phyloP scores from a whole-genome alignment of 2,329 filamentous ascomycete genomes.

The Fusarium sp. region DNA sequence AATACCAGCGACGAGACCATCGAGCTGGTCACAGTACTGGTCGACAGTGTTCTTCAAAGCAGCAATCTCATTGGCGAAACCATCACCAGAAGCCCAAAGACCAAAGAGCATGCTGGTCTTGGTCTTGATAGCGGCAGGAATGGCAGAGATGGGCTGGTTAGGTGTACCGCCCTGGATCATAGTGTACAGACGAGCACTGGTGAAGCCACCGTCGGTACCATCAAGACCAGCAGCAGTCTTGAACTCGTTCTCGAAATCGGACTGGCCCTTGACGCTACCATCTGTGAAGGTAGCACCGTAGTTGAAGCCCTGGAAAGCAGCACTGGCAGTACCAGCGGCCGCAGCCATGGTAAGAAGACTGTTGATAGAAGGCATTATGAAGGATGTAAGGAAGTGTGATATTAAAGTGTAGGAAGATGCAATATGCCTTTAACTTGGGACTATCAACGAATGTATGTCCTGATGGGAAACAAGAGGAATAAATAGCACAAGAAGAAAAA shows the following conservation, averaged over 20 bases:
- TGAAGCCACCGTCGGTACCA: constrained; percentile 72
- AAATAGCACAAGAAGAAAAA: constrained; percentile 4
- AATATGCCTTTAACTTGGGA: neutral
- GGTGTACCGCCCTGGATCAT: constrained; percentile 76
- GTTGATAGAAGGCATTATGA: constrained; percentile 49
- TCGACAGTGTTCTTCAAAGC: constrained; percentile 76
- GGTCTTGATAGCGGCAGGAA: constrained; percentile 84
- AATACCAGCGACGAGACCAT: constrained; percentile 78
- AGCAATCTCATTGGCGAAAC: constrained; percentile 77
- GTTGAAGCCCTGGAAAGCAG: constrained; percentile 75
- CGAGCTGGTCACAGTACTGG: constrained; percentile 74
- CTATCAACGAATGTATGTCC: constrained; percentile 33
- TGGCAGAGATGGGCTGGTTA: constrained; percentile 74
- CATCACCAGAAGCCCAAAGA: constrained; percentile 81
- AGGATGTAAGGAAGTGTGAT: neutral
- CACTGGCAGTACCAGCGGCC: constrained; percentile 50
- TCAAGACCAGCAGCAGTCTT: constrained; percentile 70
- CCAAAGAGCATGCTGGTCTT: constrained; percentile 83
- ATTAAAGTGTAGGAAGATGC: neutral
- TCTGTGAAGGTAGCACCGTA: constrained; percentile 73
- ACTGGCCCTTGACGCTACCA: constrained; percentile 67
- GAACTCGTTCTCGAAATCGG: constrained; percentile 78
- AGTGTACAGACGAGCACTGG: constrained; percentile 78
- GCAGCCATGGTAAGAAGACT: constrained; percentile 51
- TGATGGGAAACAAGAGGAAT: neutral